Evolutionary conservation across 23 red algal species (phyloP).

Genomic region (Gracilaria gracilis): DNA sequence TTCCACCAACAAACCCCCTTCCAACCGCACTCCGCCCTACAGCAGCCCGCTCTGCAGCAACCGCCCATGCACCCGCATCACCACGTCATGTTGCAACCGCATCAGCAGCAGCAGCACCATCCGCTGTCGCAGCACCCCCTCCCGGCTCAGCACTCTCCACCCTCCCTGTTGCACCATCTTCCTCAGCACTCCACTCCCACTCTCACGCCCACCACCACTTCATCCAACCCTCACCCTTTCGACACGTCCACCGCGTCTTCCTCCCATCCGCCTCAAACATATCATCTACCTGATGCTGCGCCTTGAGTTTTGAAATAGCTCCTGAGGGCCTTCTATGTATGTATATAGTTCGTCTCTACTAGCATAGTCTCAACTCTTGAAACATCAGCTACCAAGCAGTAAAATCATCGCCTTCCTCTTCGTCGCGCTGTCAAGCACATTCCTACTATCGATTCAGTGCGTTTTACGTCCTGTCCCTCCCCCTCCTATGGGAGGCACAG

Average conservation of each 20-base stretch:
- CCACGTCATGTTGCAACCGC: conserved; percentile 16
- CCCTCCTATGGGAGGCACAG: no score
- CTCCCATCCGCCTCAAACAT: conserved; percentile 2
- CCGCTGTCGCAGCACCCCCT: conserved; percentile 14
- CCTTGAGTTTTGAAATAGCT: not conserved
- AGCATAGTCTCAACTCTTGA: not conserved
- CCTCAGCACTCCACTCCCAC: conserved; percentile 15
- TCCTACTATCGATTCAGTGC: not conserved
- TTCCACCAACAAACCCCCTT: not conserved
- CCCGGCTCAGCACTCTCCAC: conserved; percentile 13
- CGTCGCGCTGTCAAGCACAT: not conserved
- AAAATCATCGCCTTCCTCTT: not conserved
- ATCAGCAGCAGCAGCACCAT: conserved; percentile 3
- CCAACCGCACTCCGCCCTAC: not conserved
- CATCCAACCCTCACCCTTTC: conserved; percentile 4
- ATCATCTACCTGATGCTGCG: conserved; percentile 1
- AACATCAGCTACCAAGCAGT: not conserved
- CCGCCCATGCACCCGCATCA: not conserved
- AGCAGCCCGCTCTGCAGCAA: not conserved
- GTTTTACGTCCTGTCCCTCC: no score
- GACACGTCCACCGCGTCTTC: not conserved
- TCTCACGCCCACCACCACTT: conserved; percentile 3
- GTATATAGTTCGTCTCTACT: conserved; percentile 1
- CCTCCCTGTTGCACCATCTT: conserved; percentile 12
- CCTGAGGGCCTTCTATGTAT: not conserved